These are phyloP conservation scores for Staphylotrichum longicolle DNA, from an alignment of 495 filamentous ascomycete species.

Conservation along the genomic window DNA sequence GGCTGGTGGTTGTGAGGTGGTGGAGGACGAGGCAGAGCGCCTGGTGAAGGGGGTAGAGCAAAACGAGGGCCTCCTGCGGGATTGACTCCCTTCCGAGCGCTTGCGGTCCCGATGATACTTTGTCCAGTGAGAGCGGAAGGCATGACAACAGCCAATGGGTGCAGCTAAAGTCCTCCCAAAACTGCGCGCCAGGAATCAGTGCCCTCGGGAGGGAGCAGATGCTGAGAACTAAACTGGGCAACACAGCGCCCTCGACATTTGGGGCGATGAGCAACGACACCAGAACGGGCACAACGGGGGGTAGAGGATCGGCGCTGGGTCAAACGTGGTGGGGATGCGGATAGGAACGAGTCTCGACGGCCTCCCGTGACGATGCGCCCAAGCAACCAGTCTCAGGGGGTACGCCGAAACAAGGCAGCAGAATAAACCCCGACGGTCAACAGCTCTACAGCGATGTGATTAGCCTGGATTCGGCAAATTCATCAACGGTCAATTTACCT, in stretches of 20 bases:
- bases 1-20: slow-evolving; percentile 80
- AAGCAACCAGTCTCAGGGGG: slow-evolving; percentile 45
- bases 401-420: slow-evolving; percentile 40
- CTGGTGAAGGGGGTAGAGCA: slow-evolving; percentile 85
- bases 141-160: slow-evolving; percentile 73
- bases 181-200: slow-evolving; percentile 61
- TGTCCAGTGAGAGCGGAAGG: slow-evolving; percentile 51
- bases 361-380: slow-evolving; percentile 41
- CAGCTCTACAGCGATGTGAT: slow-evolving; percentile 31
- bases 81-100: slow-evolving; percentile 25
- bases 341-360: slow-evolving; percentile 41
- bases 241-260: slow-evolving; percentile 53
- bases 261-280: slow-evolving; percentile 74
- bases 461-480: background rate
- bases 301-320: slow-evolving; percentile 89
- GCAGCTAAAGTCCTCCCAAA: slow-evolving; percentile 54
- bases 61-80: slow-evolving; percentile 58
- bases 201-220: slow-evolving; percentile 72
- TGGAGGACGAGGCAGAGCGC: slow-evolving; percentile 69
- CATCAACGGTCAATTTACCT: slow-evolving; percentile 29
- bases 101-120: slow-evolving; percentile 5
- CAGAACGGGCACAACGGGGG: slow-evolving; percentile 71
- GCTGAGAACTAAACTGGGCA: slow-evolving; percentile 78
- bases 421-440: slow-evolving; percentile 23
- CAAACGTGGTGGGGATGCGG: slow-evolving; percentile 69